A percentile compares a stretch with the other conserved stretches of the same genome.
Evolutionary conservation across 1,284 basidiomycete genomes (phyloP).

Genomic region (Athelia sp.): DNA sequence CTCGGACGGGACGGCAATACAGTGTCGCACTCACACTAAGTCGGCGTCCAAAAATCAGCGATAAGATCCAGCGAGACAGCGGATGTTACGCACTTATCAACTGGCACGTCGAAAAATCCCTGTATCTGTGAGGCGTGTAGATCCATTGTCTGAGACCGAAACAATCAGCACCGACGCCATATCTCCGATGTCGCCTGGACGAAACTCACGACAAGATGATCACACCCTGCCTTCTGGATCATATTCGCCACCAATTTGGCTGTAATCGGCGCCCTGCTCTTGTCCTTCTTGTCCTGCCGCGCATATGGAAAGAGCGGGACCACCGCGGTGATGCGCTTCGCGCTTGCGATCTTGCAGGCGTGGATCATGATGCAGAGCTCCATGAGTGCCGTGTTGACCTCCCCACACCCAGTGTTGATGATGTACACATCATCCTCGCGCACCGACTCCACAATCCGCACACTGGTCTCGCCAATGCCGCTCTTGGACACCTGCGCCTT

Average conservation of each 20-base stretch:
- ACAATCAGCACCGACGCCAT: conserved; percentile 1
- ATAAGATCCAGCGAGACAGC: conserved; percentile 9
- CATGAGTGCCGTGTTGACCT: conserved; percentile 88
- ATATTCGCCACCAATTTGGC: conserved; percentile 99
- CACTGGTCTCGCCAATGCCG: conserved; percentile 88
- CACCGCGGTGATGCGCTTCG: conserved; percentile 94
- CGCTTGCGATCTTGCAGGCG: conserved; percentile 97
- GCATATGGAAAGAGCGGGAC: conserved; percentile 94
- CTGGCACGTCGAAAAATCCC: conserved; percentile 99
- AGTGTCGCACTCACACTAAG: conserved; percentile 41
- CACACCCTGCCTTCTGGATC: conserved; percentile 95
- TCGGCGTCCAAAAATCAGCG: conserved; percentile 14
- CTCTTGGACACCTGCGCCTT: conserved; percentile 85
- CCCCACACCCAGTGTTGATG: conserved; percentile 89
- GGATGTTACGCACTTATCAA: conserved; percentile 86
- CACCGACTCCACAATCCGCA: conserved; percentile 92
- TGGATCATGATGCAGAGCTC: conserved; percentile 99
- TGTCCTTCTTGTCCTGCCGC: conserved; percentile 99
- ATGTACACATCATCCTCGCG: conserved; percentile 99
- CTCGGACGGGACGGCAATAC: conserved; percentile 9
- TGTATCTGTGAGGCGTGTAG: conserved; percentile 98
- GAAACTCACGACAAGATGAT: conserved; percentile 97
- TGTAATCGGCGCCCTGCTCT: conserved; percentile 96
- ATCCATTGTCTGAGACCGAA: conserved; percentile 83
- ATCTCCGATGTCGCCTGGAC: too few species aligned